These are phyloP conservation scores for Pigoraptor vietnamica DNA, from an alignment of 78 protist genomes.

Conservation along the genomic window DNA sequence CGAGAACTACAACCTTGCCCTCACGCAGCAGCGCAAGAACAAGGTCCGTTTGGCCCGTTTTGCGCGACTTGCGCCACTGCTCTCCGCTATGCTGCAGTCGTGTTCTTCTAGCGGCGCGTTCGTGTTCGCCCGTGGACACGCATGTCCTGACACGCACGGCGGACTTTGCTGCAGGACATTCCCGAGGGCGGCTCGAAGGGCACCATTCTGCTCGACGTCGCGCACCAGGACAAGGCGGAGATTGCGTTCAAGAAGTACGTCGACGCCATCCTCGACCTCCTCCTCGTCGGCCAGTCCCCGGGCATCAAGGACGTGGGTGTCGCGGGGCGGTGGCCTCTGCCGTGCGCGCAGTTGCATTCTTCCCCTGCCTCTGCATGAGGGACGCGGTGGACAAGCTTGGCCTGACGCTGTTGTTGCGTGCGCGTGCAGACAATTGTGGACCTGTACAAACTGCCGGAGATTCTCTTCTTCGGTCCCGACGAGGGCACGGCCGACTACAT, in stretches of 20 bases:
- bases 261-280: slow-evolving; percentile 59
- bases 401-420: too few species aligned
- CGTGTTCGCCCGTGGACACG: too few species aligned
- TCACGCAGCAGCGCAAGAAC: slow-evolving; percentile 83
- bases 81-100: too few species aligned
- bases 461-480: slow-evolving; percentile 70
- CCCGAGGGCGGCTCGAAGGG: slow-evolving; percentile 91
- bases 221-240: slow-evolving; percentile 29
- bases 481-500: slow-evolving; percentile 60
- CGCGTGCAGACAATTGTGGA: slow-evolving; percentile 5
- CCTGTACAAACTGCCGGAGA: slow-evolving; percentile 19
- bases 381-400: too few species aligned
- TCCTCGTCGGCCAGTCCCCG: slow-evolving; percentile 19
- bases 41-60: slow-evolving; percentile 46
- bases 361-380: too few species aligned
- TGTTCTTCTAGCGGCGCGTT: too few species aligned
- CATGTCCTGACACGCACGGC: too few species aligned
- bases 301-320: not conserved
- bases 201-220: slow-evolving; percentile 28
- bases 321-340: too few species aligned
- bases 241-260: slow-evolving; percentile 48
- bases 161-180: slow-evolving; percentile 74
- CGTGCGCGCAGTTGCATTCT: too few species aligned
- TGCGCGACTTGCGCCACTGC: too few species aligned
- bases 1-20: slow-evolving; percentile 78